Conservation (phyloP, 2,329 filamentous ascomycete genomes). For the Trichoderma cornu-damae region DNA sequence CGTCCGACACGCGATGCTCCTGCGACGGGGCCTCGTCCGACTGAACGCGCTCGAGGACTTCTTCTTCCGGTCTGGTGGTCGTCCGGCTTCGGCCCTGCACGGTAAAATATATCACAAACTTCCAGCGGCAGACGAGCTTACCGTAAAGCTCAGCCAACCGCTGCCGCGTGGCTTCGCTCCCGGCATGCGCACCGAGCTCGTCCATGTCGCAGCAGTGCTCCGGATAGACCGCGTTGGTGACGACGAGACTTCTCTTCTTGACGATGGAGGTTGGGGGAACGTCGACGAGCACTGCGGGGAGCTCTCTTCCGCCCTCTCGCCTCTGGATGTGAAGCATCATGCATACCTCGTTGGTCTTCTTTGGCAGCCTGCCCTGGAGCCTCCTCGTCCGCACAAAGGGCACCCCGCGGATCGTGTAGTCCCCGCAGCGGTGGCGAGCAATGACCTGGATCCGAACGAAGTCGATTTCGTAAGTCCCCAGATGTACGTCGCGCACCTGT, state of each 20-base stretch:
- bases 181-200: constrained; percentile 21
- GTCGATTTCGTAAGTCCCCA: constrained; percentile 27
- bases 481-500: constrained; percentile 24
- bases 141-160: constrained; percentile 22
- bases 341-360: constrained; percentile 41
- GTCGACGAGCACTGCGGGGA: constrained; percentile 40
- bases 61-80: constrained; percentile 32
- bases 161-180: not conserved
- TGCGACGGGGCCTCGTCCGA: constrained; percentile 29
- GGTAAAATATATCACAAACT: constrained; percentile 29
- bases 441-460: constrained; percentile 43
- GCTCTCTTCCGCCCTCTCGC: constrained; percentile 28
- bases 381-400: constrained; percentile 35
- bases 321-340: constrained; percentile 37
- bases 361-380: constrained; percentile 35
- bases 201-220: constrained; percentile 28
- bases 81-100: constrained; percentile 20
- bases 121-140: constrained; percentile 50
- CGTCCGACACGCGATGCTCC: constrained; percentile 30
- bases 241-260: constrained; percentile 39
- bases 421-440: constrained; percentile 26
- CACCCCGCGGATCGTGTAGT: constrained; percentile 35
- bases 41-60: constrained; percentile 33
- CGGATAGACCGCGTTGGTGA: constrained; percentile 53
- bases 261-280: constrained; percentile 37